phyloP scores from a whole-genome alignment of 306 rosid genomes.

The Casuarina glauca region DNA sequence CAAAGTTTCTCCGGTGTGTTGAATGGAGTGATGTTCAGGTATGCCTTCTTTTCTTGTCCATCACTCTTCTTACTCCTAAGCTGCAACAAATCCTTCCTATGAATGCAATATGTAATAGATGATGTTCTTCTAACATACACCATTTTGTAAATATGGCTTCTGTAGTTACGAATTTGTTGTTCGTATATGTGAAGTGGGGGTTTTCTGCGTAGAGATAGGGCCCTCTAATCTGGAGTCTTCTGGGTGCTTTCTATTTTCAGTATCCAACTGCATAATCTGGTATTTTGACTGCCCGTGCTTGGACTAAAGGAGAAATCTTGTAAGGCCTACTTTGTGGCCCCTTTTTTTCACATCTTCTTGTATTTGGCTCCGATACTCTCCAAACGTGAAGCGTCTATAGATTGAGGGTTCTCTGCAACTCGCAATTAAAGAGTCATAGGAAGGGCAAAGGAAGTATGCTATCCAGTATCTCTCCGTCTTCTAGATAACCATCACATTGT shows the following conservation, averaged over 20 bases:
- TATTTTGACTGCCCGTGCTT: background rate
- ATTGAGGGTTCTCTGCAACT: constrained; percentile 67
- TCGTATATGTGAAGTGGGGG: background rate
- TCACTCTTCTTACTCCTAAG: background rate
- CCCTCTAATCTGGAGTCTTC: background rate
- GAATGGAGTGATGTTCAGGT: constrained; percentile 99
- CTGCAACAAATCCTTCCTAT: constrained; percentile 1
- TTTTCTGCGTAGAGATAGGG: background rate
- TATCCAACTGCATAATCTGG: background rate
- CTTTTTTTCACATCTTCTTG: constrained; percentile 70
- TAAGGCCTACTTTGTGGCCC: constrained; percentile 77
- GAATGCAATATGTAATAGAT: background rate
- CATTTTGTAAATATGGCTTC: no score
- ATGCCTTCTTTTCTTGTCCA: constrained; percentile 14
- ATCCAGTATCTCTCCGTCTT: constrained; percentile 67
- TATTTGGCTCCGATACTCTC: constrained; percentile 69
- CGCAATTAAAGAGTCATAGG: constrained; percentile 63
- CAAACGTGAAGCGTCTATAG: constrained; percentile 73
- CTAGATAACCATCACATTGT: constrained; percentile 64
- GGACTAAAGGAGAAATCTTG: constrained; percentile 52
- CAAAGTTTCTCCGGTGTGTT: constrained; percentile 94
- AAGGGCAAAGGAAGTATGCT: constrained; percentile 89
- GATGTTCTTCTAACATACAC: constrained; percentile 6
- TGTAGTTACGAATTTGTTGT: background rate
- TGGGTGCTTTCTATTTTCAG: background rate